Percentiles rank a stretch among this genome's conserved stretches.
These are phyloP conservation scores for Linnemannia schmuckeri DNA, from an alignment of 192 early-diverging fungal species.

Conservation along the genomic window DNA sequence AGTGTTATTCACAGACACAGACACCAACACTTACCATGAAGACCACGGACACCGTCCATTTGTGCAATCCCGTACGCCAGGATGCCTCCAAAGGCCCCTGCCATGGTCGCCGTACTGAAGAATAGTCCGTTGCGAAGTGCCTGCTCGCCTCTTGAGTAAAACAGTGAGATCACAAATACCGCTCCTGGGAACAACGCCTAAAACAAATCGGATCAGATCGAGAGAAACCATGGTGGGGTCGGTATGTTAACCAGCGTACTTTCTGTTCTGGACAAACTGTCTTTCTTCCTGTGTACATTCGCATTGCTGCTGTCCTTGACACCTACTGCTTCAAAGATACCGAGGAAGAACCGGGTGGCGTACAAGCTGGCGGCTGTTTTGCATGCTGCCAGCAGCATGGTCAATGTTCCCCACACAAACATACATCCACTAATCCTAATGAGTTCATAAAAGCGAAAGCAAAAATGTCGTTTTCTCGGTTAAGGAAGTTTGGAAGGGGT, in stretches of 20 bases:
- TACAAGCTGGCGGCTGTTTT: conserved; percentile 51
- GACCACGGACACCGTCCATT: conserved; percentile 60
- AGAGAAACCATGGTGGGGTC: neutral
- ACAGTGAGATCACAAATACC: conserved; percentile 64
- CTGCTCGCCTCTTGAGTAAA: conserved; percentile 65
- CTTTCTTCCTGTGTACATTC: neutral
- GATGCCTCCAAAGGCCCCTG: conserved; percentile 71
- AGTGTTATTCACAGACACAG: neutral
- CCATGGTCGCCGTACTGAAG: conserved; percentile 64
- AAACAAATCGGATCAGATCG: conserved; percentile 5
- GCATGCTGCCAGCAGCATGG: conserved; percentile 59
- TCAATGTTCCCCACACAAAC: conserved; percentile 60
- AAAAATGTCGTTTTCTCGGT: neutral
- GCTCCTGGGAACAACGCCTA: conserved; percentile 65
- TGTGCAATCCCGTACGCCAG: conserved; percentile 69
- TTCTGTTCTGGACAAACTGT: neutral
- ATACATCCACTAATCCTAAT: conserved; percentile 60
- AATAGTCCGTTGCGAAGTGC: conserved; percentile 63
- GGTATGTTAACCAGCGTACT: neutral
- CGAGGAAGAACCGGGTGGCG: conserved; percentile 50
- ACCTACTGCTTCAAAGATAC: conserved; percentile 29
- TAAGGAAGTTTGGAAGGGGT: neutral
- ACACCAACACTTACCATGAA: conserved; percentile 25
- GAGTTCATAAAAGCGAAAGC: neutral
- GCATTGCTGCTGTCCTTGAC: neutral